phyloP scores from a whole-genome alignment of 2,329 filamentous ascomycete species.

The Cladorrhinum sp. region DNA sequence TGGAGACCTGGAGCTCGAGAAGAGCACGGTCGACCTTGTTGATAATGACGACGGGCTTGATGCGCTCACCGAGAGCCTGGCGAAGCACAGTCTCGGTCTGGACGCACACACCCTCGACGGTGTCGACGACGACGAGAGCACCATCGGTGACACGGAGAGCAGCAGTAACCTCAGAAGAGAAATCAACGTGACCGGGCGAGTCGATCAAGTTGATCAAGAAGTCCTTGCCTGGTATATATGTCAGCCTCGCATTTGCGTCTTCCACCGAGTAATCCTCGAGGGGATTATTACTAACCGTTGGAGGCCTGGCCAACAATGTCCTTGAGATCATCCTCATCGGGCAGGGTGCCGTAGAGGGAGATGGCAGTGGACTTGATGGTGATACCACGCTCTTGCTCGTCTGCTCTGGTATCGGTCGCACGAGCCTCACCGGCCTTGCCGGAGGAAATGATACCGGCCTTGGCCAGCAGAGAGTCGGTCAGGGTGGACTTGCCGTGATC shows the following conservation, averaged over 20 bases:
- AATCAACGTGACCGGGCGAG: conserved; percentile 99
- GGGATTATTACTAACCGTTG: conserved; percentile 45
- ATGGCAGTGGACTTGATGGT: conserved; percentile 99
- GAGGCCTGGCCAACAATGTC: conserved; percentile 87
- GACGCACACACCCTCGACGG: conserved; percentile 99
- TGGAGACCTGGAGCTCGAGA: conserved; percentile 95
- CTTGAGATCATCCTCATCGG: conserved; percentile 82
- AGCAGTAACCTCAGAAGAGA: conserved; percentile 99
- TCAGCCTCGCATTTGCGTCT: conserved; percentile 7
- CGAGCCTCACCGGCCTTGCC: conserved; percentile 94
- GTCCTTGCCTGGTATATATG: conserved; percentile 59
- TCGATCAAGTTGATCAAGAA: conserved; percentile 99
- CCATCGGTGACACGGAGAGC: conserved; percentile 99
- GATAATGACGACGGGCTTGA: conserved; percentile 99
- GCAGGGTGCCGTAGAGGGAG: conserved; percentile 87
- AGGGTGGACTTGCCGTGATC: conserved; percentile 99
- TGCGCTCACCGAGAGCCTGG: conserved; percentile 98
- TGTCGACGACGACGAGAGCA: conserved; percentile 99
- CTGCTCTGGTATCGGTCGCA: conserved; percentile 93
- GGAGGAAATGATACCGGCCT: conserved; percentile 98
- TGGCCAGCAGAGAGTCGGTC: conserved; percentile 98
- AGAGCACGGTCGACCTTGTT: conserved; percentile 99
- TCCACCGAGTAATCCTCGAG: neutral
- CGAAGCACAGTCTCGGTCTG: conserved; percentile 99
- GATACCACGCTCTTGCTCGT: conserved; percentile 99